A percentile compares a stretch with the other conserved stretches of the same genome.
phyloP scores from a whole-genome alignment of 2,329 filamentous ascomycete genomes.

The Xylariaceae sp. region DNA sequence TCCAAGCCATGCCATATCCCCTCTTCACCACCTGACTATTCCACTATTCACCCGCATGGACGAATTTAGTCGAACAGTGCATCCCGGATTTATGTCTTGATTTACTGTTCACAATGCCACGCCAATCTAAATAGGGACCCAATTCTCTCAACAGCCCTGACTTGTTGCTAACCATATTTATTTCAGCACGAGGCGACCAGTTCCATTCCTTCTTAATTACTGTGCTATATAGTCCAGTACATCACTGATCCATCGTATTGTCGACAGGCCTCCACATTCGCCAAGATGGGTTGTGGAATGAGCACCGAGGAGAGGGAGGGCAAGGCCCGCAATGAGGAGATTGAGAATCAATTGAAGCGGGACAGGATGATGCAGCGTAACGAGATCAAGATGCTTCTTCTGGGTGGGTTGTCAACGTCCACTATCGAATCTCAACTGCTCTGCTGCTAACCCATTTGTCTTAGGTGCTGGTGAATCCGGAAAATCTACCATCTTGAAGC shows the following conservation, averaged over 20 bases:
- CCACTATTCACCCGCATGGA: too few species aligned
- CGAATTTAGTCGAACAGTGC: too few species aligned
- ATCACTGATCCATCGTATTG: conserved; percentile 2
- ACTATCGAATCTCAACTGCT: background rate
- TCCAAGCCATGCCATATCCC: too few species aligned
- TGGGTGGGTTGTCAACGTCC: conserved; percentile 61
- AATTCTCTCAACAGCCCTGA: too few species aligned
- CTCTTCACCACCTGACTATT: too few species aligned
- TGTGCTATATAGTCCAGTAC: too few species aligned
- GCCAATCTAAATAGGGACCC: too few species aligned
- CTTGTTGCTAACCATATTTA: conserved; percentile 4
- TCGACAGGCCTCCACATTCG: conserved; percentile 29
- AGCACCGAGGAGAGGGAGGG: conserved; percentile 99
- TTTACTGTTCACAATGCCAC: too few species aligned
- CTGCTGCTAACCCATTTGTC: conserved; percentile 20
- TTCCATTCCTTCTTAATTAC: too few species aligned
- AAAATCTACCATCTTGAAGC: conserved; percentile 91
- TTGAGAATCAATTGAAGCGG: conserved; percentile 97
- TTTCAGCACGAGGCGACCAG: conserved; percentile 13
- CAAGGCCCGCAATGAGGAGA: conserved; percentile 99
- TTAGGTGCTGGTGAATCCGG: conserved; percentile 95
- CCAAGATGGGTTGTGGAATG: conserved; percentile 98
- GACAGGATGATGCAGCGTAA: conserved; percentile 99
- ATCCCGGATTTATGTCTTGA: too few species aligned
- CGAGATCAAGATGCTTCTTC: conserved; percentile 99